These are phyloP conservation scores for Dactylellina drechsleri DNA, from an alignment of 2,329 filamentous ascomycete species.

Conservation along the genomic window DNA sequence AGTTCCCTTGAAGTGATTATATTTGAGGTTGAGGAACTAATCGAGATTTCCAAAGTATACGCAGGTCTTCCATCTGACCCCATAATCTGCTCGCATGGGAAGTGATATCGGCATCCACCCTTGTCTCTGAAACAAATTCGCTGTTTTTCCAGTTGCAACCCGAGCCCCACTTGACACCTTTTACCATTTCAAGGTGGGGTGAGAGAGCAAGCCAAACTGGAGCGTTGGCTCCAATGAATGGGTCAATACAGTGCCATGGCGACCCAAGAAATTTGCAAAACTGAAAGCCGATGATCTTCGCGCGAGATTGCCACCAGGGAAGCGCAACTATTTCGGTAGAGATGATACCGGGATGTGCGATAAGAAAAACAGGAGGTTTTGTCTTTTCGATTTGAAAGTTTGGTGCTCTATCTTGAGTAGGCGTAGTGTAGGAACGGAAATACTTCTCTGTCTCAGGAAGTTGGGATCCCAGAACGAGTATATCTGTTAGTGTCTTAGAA, in stretches of 20 bases:
- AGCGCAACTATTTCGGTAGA: constrained; percentile 83
- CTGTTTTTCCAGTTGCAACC: constrained; percentile 70
- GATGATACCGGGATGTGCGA: constrained; percentile 86
- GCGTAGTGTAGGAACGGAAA: constrained; percentile 44
- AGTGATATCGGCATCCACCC: constrained; percentile 78
- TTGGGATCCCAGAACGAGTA: constrained; percentile 78
- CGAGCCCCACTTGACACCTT: constrained; percentile 80
- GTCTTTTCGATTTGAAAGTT: constrained; percentile 69
- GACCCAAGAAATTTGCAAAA: constrained; percentile 81
- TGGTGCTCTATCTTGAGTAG: constrained; percentile 61
- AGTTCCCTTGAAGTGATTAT: background rate
- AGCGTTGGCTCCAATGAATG: constrained; percentile 79
- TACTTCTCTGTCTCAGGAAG: constrained; percentile 72
- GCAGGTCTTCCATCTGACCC: constrained; percentile 76
- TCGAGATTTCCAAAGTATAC: constrained; percentile 72
- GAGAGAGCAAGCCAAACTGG: constrained; percentile 82
- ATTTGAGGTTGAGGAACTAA: constrained; percentile 57
- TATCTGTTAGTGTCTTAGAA: constrained; percentile 85
- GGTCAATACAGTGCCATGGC: constrained; percentile 83
- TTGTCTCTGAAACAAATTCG: constrained; percentile 76
- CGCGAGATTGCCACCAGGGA: constrained; percentile 73
- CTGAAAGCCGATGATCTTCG: constrained; percentile 75
- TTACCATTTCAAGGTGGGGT: constrained; percentile 69
- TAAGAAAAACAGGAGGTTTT: constrained; percentile 69
- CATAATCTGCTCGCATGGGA: constrained; percentile 72